A percentile compares a stretch with the other conserved stretches of the same genome.
Evolutionary conservation across 225 moss, liverwort and hornwort genomes (phyloP).

Genomic region (Polytrichum formosum): DNA sequence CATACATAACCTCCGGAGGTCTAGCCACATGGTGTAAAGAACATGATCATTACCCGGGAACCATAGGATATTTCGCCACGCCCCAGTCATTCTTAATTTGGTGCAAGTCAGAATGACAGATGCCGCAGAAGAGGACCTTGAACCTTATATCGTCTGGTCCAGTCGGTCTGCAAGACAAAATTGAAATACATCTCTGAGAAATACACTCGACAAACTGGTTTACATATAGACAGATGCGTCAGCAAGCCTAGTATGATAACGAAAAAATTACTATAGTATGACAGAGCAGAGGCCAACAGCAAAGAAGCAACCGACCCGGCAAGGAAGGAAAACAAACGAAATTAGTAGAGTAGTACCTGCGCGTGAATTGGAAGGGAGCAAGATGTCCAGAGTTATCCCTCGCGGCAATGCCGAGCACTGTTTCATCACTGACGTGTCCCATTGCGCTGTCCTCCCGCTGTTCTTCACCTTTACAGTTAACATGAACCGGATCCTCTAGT

Average conservation of each 20-base stretch:
- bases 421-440: too few species aligned
- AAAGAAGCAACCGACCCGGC: too few species aligned
- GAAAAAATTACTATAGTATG: neutral
- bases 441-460: too few species aligned
- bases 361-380: slow-evolving; percentile 34
- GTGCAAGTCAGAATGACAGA: slow-evolving; percentile 43
- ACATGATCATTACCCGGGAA: slow-evolving; percentile 3
- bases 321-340: too few species aligned
- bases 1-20: too few species aligned
- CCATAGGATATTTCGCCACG: slow-evolving; percentile 12
- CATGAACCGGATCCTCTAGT: too few species aligned
- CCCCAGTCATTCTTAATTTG: slow-evolving; percentile 19
- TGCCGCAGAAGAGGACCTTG: slow-evolving; percentile 38
- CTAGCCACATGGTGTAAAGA: too few species aligned
- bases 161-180: slow-evolving; percentile 14
- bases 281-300: too few species aligned
- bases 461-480: too few species aligned
- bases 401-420: slow-evolving; percentile 26
- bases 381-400: slow-evolving; percentile 25
- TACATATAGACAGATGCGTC: neutral
- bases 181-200: neutral
- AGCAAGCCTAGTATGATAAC: too few species aligned
- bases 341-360: slow-evolving; percentile 18
- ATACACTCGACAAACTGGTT: neutral
- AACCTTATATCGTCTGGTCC: slow-evolving; percentile 34